A percentile compares a stretch with the other conserved stretches of the same genome.
These are phyloP conservation scores for Chamaecyparis obtusa DNA, from an alignment of 75 land plant genomes.

Conservation along the genomic window DNA sequence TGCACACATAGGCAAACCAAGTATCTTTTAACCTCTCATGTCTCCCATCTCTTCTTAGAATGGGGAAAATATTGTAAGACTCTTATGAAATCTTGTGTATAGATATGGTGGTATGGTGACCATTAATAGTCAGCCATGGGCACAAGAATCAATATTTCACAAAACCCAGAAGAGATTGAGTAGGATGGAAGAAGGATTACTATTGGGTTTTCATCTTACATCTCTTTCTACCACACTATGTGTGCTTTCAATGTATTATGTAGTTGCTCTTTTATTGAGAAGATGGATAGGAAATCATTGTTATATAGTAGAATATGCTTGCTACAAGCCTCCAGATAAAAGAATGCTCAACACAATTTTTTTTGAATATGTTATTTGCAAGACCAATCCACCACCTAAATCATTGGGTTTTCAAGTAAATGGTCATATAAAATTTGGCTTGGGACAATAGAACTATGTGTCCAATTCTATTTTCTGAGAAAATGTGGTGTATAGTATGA, in stretches of 20 bases:
- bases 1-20: too few relatives aligned
- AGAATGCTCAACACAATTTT: slow-evolving; percentile 23
- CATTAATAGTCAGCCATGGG: too few relatives aligned
- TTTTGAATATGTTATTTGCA: slow-evolving; percentile 11
- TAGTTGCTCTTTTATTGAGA: not conserved
- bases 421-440: slow-evolving; percentile 37
- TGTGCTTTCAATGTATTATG: not conserved
- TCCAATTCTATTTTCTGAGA: slow-evolving; percentile 25
- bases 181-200: too few relatives aligned
- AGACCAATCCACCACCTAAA: slow-evolving; percentile 3
- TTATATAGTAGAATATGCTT: slow-evolving; percentile 44
- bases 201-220: not conserved
- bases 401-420: slow-evolving; percentile 26
- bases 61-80: too few relatives aligned
- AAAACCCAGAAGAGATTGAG: too few relatives aligned
- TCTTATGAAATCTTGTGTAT: too few relatives aligned
- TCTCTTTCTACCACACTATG: not conserved
- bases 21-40: too few relatives aligned
- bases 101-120: too few relatives aligned
- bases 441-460: slow-evolving; percentile 52
- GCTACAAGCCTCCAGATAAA: slow-evolving; percentile 52
- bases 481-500: slow-evolving; percentile 3
- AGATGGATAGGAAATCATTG: not conserved
- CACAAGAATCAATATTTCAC: too few relatives aligned
- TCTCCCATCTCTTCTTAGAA: too few relatives aligned